These are phyloP conservation scores for Moelleriella libera DNA, from an alignment of 2,329 filamentous ascomycete species.

Conservation along the genomic window DNA sequence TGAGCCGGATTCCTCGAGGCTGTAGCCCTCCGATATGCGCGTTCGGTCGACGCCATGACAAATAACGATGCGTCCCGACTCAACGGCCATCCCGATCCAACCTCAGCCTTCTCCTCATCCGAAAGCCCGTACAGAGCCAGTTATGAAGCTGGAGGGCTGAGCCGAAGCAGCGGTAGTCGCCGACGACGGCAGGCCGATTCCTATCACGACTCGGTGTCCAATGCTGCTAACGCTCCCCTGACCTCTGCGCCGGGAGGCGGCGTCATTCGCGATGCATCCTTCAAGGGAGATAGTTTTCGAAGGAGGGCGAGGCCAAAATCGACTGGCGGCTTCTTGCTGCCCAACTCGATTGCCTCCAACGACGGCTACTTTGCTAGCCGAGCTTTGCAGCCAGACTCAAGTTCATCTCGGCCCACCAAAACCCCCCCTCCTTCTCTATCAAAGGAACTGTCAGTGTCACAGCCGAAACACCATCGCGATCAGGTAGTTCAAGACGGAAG, in stretches of 20 bases:
- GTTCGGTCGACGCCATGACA: slow-evolving; percentile 7
- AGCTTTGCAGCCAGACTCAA: not conserved
- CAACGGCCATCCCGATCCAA: slow-evolving; percentile 4
- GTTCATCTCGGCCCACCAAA: not conserved
- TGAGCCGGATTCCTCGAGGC: not conserved
- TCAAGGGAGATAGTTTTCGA: slow-evolving; percentile 12
- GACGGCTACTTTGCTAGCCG: slow-evolving; percentile 11
- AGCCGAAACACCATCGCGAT: not conserved
- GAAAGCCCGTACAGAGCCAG: slow-evolving; percentile 10
- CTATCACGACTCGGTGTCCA: not conserved
- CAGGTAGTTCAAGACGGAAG: not conserved
- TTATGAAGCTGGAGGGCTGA: slow-evolving; percentile 31
- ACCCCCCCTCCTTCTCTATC: slow-evolving; percentile 1
- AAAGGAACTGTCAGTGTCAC: not conserved
- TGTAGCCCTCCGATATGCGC: slow-evolving; percentile 7
- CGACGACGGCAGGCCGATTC: not conserved
- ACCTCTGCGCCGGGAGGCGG: not conserved
- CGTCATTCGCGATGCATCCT: not conserved
- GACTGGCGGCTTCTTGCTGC: slow-evolving; percentile 36
- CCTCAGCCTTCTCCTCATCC: slow-evolving; percentile 4
- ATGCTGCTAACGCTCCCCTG: not conserved
- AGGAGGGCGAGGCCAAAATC: slow-evolving; percentile 27
- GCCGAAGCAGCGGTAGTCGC: slow-evolving; percentile 6
- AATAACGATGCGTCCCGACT: slow-evolving; percentile 7
- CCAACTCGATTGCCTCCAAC: slow-evolving; percentile 24